Evolutionary conservation across 1,139 yeast genomes (phyloP).

Genomic region (Komagataea norvegica): DNA sequence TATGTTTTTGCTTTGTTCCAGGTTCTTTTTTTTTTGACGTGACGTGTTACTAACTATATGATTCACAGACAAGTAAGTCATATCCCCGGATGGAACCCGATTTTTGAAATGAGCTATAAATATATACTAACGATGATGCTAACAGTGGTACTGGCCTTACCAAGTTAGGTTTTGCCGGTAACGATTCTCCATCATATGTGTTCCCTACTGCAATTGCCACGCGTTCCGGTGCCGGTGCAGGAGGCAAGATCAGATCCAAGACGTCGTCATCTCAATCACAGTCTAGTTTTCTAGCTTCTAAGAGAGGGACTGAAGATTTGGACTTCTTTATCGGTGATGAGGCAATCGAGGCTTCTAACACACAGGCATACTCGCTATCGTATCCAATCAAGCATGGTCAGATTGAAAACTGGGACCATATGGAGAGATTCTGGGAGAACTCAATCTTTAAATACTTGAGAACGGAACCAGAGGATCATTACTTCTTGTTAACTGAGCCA

Average conservation of each 20-base stretch:
- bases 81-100: conserved; percentile 6
- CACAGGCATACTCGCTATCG: conserved; percentile 81
- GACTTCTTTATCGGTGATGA: conserved; percentile 96
- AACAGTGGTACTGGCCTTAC: conserved; percentile 89
- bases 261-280: conserved; percentile 36
- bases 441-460: conserved; percentile 92
- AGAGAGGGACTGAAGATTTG: conserved; percentile 90
- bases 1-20: conserved; percentile 27
- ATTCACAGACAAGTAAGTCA: conserved; percentile 9
- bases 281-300: conserved; percentile 43
- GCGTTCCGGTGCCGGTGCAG: conserved; percentile 33
- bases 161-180: conserved; percentile 97
- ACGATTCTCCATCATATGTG: conserved; percentile 94
- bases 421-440: conserved; percentile 99
- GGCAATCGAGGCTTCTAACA: conserved; percentile 83
- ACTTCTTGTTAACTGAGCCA: conserved; percentile 92
- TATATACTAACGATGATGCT: conserved; percentile 19
- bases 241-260: conserved; percentile 27
- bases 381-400: conserved; percentile 98
- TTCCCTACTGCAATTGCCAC: conserved; percentile 98
- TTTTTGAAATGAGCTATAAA: conserved; percentile 17
- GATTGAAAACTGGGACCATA: conserved; percentile 98
- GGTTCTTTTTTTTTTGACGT: not conserved
- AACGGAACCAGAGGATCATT: conserved; percentile 98
- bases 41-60: not conserved